phyloP scores from a whole-genome alignment of 2,329 filamentous ascomycete genomes.

The Penicillium sp. region DNA sequence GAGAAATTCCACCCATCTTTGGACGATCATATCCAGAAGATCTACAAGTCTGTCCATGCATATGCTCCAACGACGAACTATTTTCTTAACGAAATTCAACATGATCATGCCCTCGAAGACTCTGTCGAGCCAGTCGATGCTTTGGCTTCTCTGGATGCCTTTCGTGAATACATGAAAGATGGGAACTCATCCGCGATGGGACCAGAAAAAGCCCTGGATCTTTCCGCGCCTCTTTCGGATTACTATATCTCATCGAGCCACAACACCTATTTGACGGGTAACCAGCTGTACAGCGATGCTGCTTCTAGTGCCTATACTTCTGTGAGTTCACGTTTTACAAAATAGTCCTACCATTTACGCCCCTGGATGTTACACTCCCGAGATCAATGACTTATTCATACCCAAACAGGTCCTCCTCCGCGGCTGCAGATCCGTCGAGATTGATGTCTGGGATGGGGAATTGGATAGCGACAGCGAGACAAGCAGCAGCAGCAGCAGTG shows the following conservation, averaged over 20 bases:
- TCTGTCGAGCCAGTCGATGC: slow-evolving; percentile 9
- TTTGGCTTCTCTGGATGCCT: slow-evolving; percentile 40
- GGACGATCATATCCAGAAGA: slow-evolving; percentile 32
- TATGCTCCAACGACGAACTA: slow-evolving; percentile 17
- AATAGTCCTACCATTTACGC: neutral
- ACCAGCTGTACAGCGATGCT: slow-evolving; percentile 76
- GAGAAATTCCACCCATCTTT: slow-evolving; percentile 33
- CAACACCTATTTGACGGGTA: slow-evolving; percentile 87
- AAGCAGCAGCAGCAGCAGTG: slow-evolving; percentile 31
- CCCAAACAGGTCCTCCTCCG: slow-evolving; percentile 62
- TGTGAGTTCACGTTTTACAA: slow-evolving; percentile 47
- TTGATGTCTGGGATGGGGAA: slow-evolving; percentile 87
- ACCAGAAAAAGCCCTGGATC: slow-evolving; percentile 51
- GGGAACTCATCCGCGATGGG: slow-evolving; percentile 44
- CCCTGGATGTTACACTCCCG: neutral
- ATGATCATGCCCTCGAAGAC: slow-evolving; percentile 4
- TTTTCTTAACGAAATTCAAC: slow-evolving; percentile 26
- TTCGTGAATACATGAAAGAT: slow-evolving; percentile 50
- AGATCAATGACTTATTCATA: neutral
- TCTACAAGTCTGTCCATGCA: slow-evolving; percentile 32
- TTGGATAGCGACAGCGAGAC: slow-evolving; percentile 38
- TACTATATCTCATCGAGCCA: slow-evolving; percentile 95
- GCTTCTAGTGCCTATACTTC: slow-evolving; percentile 75
- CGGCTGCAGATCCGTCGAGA: slow-evolving; percentile 87
- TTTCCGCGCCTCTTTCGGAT: slow-evolving; percentile 70